Evolutionary conservation across 257 asterid species (phyloP).

Genomic region (Leonotis leonurus): DNA sequence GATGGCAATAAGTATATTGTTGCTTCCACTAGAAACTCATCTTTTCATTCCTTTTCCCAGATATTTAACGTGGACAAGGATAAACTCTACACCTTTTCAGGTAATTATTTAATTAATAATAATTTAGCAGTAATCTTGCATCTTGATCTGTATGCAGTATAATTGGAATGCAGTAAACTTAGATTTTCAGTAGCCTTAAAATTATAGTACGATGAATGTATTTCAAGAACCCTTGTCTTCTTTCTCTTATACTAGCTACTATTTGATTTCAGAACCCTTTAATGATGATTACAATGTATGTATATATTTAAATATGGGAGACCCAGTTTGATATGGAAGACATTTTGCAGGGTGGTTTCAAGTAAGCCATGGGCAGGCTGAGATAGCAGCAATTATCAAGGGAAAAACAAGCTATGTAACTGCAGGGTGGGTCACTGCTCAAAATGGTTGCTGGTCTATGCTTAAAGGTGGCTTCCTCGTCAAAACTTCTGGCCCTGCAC

Average conservation of each 20-base stretch:
- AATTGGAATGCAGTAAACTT: too few species aligned
- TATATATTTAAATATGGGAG: too few species aligned
- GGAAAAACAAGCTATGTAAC: conserved; percentile 17
- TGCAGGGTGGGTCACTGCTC: conserved; percentile 44
- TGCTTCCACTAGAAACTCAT: conserved; percentile 27
- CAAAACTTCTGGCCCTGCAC: conserved; percentile 30
- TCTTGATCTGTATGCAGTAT: too few species aligned
- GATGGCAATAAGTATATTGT: conserved; percentile 44
- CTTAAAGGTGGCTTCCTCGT: conserved; percentile 52
- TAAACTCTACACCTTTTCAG: conserved; percentile 50
- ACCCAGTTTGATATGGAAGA: too few species aligned
- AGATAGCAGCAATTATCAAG: conserved; percentile 34
- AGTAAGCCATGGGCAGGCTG: conserved; percentile 41
- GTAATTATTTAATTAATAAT: conserved; percentile 23
- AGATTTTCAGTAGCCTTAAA: too few species aligned
- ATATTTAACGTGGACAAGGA: conserved; percentile 27
- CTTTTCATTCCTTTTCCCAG: conserved; percentile 36
- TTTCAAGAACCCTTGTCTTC: neutral
- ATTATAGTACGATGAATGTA: neutral
- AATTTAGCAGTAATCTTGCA: too few species aligned
- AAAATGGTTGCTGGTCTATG: conserved; percentile 60
- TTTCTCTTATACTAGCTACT: neutral
- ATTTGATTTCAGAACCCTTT: neutral
- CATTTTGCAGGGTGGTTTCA: conserved; percentile 52
- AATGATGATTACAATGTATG: neutral